phyloP scores from a whole-genome alignment of 1,284 basidiomycete species.

The Cutaneotrichosporon cutaneum region DNA sequence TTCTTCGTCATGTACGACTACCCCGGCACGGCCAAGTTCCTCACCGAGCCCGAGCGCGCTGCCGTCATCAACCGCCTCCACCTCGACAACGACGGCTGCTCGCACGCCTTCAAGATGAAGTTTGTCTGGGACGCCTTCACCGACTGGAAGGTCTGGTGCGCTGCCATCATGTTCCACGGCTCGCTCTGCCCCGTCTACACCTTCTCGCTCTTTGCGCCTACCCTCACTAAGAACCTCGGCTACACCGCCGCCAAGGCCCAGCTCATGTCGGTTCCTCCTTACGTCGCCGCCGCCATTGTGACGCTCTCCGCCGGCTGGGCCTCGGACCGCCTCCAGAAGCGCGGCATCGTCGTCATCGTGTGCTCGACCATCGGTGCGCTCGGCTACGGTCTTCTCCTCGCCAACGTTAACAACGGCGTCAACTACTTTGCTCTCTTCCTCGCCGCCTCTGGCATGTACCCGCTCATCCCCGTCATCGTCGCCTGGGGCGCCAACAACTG shows the following conservation, averaged over 20 bases:
- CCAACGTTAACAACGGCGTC: slow-evolving; percentile 46
- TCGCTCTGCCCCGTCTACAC: slow-evolving; percentile 60
- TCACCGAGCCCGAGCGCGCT: slow-evolving; percentile 64
- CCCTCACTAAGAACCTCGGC: slow-evolving; percentile 52
- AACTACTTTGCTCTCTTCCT: slow-evolving; percentile 61
- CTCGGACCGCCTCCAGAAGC: slow-evolving; percentile 44
- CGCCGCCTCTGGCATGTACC: slow-evolving; percentile 60
- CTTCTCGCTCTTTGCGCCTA: slow-evolving; percentile 59
- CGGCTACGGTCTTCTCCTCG: slow-evolving; percentile 42
- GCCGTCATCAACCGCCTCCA: slow-evolving; percentile 33
- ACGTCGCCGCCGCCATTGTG: slow-evolving; percentile 39
- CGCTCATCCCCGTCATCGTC: slow-evolving; percentile 59
- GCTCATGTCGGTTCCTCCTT: slow-evolving; percentile 52
- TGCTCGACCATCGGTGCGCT: slow-evolving; percentile 40
- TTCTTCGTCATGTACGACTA: slow-evolving; percentile 79
- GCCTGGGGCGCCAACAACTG: slow-evolving; percentile 62
- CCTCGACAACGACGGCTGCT: slow-evolving; percentile 39
- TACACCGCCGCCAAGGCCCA: slow-evolving; percentile 71
- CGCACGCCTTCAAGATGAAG: slow-evolving; percentile 38
- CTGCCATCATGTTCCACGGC: slow-evolving; percentile 43
- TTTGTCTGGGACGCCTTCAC: slow-evolving; percentile 35
- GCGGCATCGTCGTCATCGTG: slow-evolving; percentile 46
- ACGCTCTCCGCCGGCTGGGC: slow-evolving; percentile 44
- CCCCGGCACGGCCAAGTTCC: slow-evolving; percentile 73
- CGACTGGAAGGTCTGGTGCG: slow-evolving; percentile 47